Percentiles rank a stretch among this genome's conserved stretches.
Conservation (phyloP, 805 yeast species). For the Yarrowia divulgata region DNA sequence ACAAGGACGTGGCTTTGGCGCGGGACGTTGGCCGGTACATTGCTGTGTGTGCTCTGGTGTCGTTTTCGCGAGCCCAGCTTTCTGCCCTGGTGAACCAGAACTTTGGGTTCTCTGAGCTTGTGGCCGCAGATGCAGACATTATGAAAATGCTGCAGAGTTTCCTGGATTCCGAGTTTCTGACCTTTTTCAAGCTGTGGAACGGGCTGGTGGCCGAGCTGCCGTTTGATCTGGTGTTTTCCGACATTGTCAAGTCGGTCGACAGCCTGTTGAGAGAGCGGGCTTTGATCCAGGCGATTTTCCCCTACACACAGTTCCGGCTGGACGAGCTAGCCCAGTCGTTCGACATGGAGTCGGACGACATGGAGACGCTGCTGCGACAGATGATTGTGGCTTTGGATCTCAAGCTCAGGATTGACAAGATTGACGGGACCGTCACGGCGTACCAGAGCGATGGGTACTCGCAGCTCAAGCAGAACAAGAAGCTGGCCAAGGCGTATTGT, state of each 20-base stretch:
- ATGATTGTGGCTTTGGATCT: conserved; percentile 27
- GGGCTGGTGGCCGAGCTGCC: background rate
- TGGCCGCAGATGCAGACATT: background rate
- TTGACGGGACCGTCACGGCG: conserved; percentile 34
- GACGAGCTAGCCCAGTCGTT: conserved; percentile 30
- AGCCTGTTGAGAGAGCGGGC: conserved; percentile 7
- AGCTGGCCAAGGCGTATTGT: conserved; percentile 25
- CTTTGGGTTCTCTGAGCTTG: conserved; percentile 14
- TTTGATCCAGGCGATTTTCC: conserved; percentile 29
- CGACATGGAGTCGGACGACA: conserved; percentile 1
- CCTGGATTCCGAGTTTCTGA: conserved; percentile 20
- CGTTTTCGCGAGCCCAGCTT: conserved; percentile 20
- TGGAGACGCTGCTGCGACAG: conserved; percentile 31
- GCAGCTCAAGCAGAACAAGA: conserved; percentile 13
- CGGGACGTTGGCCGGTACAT: conserved; percentile 13
- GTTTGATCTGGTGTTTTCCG: conserved; percentile 8
- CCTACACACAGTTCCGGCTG: conserved; percentile 18
- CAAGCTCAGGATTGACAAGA: conserved; percentile 29
- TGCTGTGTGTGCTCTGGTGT: conserved; percentile 22
- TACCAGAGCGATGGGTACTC: conserved; percentile 17
- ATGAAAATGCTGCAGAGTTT: conserved; percentile 22
- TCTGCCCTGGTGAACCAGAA: conserved; percentile 26
- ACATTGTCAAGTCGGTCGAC: background rate
- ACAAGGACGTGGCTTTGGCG: background rate
- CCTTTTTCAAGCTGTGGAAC: conserved; percentile 24